These are phyloP conservation scores for Areca catechu DNA, from an alignment of 176 grass and related monocot genomes.

Conservation along the genomic window DNA sequence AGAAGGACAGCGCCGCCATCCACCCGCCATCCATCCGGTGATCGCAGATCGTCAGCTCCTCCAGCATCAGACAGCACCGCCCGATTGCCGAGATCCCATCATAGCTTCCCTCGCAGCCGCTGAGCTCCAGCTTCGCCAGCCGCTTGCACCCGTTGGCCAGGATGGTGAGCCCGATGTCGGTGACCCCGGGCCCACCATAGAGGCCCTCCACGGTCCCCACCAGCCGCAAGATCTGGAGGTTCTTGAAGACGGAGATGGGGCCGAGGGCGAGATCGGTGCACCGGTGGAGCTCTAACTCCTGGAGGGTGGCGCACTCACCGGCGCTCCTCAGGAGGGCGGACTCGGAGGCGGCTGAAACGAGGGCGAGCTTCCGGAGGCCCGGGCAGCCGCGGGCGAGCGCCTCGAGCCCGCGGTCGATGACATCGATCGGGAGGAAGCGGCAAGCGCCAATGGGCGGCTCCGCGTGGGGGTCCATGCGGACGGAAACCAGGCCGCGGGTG, in stretches of 20 bases:
- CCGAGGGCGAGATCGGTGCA: constrained; percentile 78
- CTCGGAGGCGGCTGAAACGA: constrained; percentile 38
- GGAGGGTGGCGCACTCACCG: constrained; percentile 40
- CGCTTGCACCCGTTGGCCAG: constrained; percentile 87
- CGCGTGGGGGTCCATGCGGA: constrained; percentile 39
- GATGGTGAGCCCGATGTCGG: constrained; percentile 90
- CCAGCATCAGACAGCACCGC: constrained; percentile 77
- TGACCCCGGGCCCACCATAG: constrained; percentile 56
- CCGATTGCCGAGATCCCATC: constrained; percentile 82
- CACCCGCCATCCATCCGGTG: constrained; percentile 81
- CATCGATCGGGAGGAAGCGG: constrained; percentile 46
- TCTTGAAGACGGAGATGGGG: constrained; percentile 71
- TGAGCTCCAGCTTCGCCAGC: constrained; percentile 75
- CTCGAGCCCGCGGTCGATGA: constrained; percentile 47
- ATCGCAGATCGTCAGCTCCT: constrained; percentile 71
- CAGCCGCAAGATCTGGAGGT: constrained; percentile 79
- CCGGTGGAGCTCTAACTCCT: constrained; percentile 77
- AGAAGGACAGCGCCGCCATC: constrained; percentile 69
- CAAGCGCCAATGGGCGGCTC: constrained; percentile 42
- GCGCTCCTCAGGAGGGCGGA: constrained; percentile 60
- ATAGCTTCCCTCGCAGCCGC: constrained; percentile 75
- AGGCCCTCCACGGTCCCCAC: constrained; percentile 42
- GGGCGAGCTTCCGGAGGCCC: constrained; percentile 49
- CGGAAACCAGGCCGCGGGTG: constrained; percentile 37
- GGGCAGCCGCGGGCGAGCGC: constrained; percentile 45